Base-by-base conservation (phyloP, 1,139 yeast species). In the Geotrichum australiense region DNA sequence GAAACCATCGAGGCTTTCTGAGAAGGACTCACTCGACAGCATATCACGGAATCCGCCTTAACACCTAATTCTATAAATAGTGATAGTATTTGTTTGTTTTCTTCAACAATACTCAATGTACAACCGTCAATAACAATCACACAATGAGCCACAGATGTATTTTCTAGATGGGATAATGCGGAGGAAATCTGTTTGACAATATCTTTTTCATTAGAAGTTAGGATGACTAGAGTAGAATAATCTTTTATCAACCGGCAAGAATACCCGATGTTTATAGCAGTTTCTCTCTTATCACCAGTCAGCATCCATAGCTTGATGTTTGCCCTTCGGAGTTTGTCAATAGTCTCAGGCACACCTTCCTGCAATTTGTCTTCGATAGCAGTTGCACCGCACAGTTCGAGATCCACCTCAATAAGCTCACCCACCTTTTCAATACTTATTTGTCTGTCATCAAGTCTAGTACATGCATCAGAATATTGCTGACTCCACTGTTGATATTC, bases 301-400 rank as follows among this genome's bases (percentile, higher is more conserved):
- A 91, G 69, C 96, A 91, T 91, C 98, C 98, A 91, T 69, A 93
- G 65, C 56, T 81, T 85, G 45, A 91, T 87, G 3, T 95, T 95
- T 0, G 98, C 98, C 48, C 94, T 71, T 53, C 95, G 75, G 30
- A 91, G 70, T 57, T 85, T 87, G 46, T 86, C 96, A 49, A 91
- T 87, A 0, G 97, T 76, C 46, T 87, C 96, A 20, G 96, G 81
- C 1, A 91, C 98, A 8, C 98, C 99, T 33, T 81, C 84, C 62
- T 93, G 99, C 35, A 91, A 69, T 58, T 89, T 93, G 58, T 91
- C 99, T 60, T 93, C 99, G 50, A 91, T 91, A 0, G 97, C 98
- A 2, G 96, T 87, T 2, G 95, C 96, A 5, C 98, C 98, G 11
- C 81, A 62, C 18, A 91, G 64, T 45, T 74, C 80, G 31, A 91